phyloP scores from a whole-genome alignment of 306 rosid species.

The Rosa lucieae region DNA sequence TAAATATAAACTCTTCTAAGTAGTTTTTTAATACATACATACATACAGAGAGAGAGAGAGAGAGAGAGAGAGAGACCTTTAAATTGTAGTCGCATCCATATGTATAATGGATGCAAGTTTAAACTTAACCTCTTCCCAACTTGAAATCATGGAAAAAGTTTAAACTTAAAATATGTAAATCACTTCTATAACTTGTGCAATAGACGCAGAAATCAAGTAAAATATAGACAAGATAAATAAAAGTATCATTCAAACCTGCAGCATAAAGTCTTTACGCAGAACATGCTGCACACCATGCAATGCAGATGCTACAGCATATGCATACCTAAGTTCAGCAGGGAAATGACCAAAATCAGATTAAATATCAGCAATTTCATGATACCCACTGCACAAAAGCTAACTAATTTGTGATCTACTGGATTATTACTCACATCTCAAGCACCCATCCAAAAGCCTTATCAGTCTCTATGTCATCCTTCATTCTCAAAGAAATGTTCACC shows the following conservation, averaged over 20 bases:
- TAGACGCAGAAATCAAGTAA: constrained; percentile 19
- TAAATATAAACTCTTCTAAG: no score
- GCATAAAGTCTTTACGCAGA: constrained; percentile 92
- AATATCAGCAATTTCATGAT: constrained; percentile 27
- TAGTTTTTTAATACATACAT: no score
- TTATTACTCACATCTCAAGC: constrained; percentile 79
- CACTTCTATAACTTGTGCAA: neutral
- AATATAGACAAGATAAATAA: constrained; percentile 2
- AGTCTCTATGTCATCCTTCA: constrained; percentile 86
- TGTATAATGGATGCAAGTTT: constrained; percentile 84
- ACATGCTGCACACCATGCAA: constrained; percentile 85
- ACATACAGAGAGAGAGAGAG: neutral
- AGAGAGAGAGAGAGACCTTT: constrained; percentile 53
- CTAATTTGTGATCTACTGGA: neutral
- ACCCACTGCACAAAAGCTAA: constrained; percentile 7
- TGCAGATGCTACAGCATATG: constrained; percentile 93
- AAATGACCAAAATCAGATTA: constrained; percentile 32
- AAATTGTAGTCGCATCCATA: constrained; percentile 88
- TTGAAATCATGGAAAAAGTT: no score
- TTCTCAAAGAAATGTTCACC: constrained; percentile 89
- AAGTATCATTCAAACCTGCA: constrained; percentile 60
- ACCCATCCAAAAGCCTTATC: constrained; percentile 96
- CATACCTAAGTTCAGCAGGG: constrained; percentile 65
- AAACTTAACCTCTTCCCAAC: constrained; percentile 60
- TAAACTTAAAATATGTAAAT: neutral